These are phyloP conservation scores for Cystofilobasidium macerans DNA, from an alignment of 768 basidiomycete species.

Conservation along the genomic window DNA sequence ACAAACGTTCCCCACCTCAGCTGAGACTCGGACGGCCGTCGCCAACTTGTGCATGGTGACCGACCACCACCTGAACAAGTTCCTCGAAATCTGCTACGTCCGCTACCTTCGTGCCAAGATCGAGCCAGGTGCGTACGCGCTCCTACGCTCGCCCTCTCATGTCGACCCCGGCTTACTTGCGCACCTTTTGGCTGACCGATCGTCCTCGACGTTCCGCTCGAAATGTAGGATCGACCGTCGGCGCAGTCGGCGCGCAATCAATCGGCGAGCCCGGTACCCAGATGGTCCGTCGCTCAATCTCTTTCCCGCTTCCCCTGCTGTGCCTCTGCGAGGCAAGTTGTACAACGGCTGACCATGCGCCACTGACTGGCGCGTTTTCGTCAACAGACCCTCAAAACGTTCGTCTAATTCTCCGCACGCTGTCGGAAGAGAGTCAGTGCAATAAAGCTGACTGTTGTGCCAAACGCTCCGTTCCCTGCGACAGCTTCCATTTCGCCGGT, in stretches of 20 bases:
- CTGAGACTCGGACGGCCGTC: constrained; percentile 57
- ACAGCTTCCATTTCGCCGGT: constrained; percentile 93
- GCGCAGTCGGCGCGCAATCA: constrained; percentile 95
- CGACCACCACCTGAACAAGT: constrained; percentile 59
- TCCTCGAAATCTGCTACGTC: constrained; percentile 77
- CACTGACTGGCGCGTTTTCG: background rate
- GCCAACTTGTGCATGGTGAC: constrained; percentile 87
- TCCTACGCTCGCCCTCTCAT: too few relatives aligned
- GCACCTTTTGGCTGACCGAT: too few relatives aligned
- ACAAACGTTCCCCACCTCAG: constrained; percentile 25
- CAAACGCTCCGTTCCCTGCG: too few relatives aligned
- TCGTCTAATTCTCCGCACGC: background rate
- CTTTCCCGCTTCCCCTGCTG: background rate
- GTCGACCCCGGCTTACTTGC: too few relatives aligned
- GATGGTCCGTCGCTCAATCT: constrained; percentile 47
- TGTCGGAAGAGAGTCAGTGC: background rate
- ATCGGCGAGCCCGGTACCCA: constrained; percentile 99
- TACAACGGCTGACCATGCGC: background rate
- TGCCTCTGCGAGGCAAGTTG: too few relatives aligned
- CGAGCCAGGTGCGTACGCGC: constrained; percentile 68
- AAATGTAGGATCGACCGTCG: constrained; percentile 95
- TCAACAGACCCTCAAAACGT: constrained; percentile 65
- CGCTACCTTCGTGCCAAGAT: constrained; percentile 92
- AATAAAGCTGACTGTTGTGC: background rate
- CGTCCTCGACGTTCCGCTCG: too few relatives aligned